Base-by-base conservation (phyloP, 495 filamentous ascomycete species). In the Barbatosphaeria neglecta region DNA sequence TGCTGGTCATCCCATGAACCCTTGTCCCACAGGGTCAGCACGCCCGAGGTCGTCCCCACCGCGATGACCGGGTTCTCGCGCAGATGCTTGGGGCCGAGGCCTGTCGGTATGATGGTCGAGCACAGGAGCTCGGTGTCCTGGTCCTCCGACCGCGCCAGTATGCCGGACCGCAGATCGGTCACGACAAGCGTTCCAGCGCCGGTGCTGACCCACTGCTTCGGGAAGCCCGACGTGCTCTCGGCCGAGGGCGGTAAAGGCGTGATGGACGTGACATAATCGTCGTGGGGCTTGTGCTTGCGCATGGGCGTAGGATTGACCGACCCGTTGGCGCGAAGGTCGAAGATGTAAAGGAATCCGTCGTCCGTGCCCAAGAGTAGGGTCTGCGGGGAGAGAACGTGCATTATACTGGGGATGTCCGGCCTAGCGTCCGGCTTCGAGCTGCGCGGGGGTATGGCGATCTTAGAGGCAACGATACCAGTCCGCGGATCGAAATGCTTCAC, bases 1-100 rank as follows among this genome's bases (percentile, higher is more conserved):
- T 92, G 85, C 60, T 94, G 87, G 63, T 95, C 90, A 54, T 94
- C 89, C 90, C 92, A 97, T 1, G 80, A 75, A 1, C 90, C 92
- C 52, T 78, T 83, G 56, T 97, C 89, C 92, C 92, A 98, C 2
- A 96, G 69, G 9, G 90, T 93, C 50, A 96, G 54, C 5, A 94
- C 76, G 15, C 92, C 92, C 8, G 73, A 78, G 10, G 80, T 78
- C 13, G 82, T 84, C 24, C 92, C 92, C 2, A 94, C 81, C 1
- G 89, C 62, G 1, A 94, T 69, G 54, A 94, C 87, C 2, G 84
- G 85, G 20, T 80, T 79, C 44, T 82, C 80, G 17, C 77, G 70
- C 31, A 78, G 75, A 2, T 77, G 67, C 56, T 69, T 75, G 11
- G 71, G 64, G 1, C 73, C 69, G 51, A 80, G 64, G 25, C 90